These are phyloP conservation scores for Colletotrichum filicis DNA, from an alignment of 2,329 filamentous ascomycete genomes.

Conservation along the genomic window DNA sequence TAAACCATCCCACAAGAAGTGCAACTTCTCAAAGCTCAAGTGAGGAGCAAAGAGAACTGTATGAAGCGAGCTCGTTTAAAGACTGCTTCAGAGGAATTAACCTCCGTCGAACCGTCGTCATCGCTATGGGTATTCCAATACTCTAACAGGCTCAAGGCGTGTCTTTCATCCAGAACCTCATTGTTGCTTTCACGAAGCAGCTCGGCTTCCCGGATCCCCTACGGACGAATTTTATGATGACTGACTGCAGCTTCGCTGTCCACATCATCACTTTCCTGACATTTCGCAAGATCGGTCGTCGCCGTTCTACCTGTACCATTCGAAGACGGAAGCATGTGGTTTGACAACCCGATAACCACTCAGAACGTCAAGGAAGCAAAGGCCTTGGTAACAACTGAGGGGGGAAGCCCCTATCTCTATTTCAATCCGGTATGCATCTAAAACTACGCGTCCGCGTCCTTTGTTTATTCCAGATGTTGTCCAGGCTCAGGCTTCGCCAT, in stretches of 20 bases:
- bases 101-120: neutral
- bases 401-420: too few relatives aligned
- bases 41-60: neutral
- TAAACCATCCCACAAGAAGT: neutral
- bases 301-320: neutral
- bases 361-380: too few relatives aligned
- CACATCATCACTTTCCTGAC: neutral
- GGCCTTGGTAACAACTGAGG: too few relatives aligned
- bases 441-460: too few relatives aligned
- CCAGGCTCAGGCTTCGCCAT: too few relatives aligned
- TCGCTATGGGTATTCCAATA: neutral
- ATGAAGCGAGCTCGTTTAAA: neutral
- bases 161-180: neutral
- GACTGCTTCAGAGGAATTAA: neutral
- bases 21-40: neutral
- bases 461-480: too few relatives aligned
- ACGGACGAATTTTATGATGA: neutral
- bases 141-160: neutral
- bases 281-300: neutral
- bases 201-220: neutral
- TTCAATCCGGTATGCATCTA: too few relatives aligned
- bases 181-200: neutral
- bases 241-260: neutral
- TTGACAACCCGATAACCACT: too few relatives aligned
- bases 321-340: too few relatives aligned